Base-by-base conservation (phyloP, 2,329 filamentous ascomycete genomes). In the Ophioceras dolichostomum region DNA sequence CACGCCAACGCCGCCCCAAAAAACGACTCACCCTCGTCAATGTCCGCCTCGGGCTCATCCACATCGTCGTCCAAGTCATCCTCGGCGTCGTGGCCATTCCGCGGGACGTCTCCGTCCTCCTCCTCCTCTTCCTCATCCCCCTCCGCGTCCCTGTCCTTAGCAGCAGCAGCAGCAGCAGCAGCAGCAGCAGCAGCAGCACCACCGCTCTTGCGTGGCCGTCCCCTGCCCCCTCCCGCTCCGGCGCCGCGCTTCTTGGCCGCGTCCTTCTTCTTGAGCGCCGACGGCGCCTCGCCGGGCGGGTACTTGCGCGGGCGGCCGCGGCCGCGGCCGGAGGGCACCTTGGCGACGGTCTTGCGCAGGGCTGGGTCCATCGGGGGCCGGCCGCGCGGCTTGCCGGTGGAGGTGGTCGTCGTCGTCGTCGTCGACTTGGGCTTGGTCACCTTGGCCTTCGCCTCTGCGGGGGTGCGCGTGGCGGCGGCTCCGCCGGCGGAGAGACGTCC, bases 41-140 rank as follows among this genome's bases (percentile, higher is more conserved):
- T 18, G 8, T 39, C 39, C 20, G 30, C 39, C n/a, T 36, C 35
- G 19, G 19, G 20, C 22, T 30, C 35, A 12, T 29, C 34, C 14
- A 31, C 36, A 19, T 32, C 34, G 10, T 34, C 39, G 16, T 30
- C 37, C 10, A 33, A 21, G 10, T 8, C 34, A 13, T 34, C 34
- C 19, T 29, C 30, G n/a, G n/a, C n/a, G n/a, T n/a, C n/a, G n/a
- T n/a, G n/a, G n/a, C n/a, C n/a, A n/a, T n/a, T n/a, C n/a, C n/a
- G n/a, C n/a, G n/a, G n/a, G n/a, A n/a, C n/a, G n/a, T n/a, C n/a
- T n/a, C n/a, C n/a, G 17, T 32, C 30, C 34, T 40, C 38, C 7
- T 28, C 37, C 18, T 35, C 37, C 6, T 65, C 70, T 44, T 71
- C 38, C 4, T 40, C 31, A 8, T 37, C 39, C 5, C 36, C 39